Evolutionary conservation across 2,329 filamentous ascomycete species (phyloP).

Genomic region (Alternaria sp.): DNA sequence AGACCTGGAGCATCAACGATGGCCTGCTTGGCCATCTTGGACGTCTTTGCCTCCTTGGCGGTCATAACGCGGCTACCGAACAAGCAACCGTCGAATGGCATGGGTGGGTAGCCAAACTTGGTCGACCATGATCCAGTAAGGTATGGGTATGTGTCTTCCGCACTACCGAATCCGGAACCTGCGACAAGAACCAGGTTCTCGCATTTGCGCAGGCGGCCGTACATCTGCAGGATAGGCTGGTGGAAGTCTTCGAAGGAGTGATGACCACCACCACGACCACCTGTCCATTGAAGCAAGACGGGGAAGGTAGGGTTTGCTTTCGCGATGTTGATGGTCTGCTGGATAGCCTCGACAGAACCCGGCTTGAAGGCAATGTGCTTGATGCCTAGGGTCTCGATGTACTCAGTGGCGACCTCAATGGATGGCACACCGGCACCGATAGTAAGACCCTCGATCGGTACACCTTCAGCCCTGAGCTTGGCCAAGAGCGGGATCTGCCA

Average conservation of each 20-base stretch:
- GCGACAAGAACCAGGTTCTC: conserved; percentile 58
- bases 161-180: conserved; percentile 58
- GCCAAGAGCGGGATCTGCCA: conserved; percentile 63
- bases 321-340: conserved; percentile 58
- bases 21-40: conserved; percentile 54
- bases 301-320: conserved; percentile 57
- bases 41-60: conserved; percentile 57
- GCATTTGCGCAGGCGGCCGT: conserved; percentile 55
- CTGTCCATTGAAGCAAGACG: conserved; percentile 60
- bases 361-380: conserved; percentile 61
- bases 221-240: conserved; percentile 58
- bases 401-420: conserved; percentile 58
- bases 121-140: conserved; percentile 57
- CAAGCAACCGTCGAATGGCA: conserved; percentile 59
- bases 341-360: conserved; percentile 56
- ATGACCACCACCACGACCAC: conserved; percentile 60
- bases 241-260: conserved; percentile 62
- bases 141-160: conserved; percentile 59
- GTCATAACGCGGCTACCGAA: conserved; percentile 60
- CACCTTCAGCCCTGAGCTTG: conserved; percentile 56
- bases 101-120: conserved; percentile 54
- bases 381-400: conserved; percentile 65
- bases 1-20: conserved; percentile 56
- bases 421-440: conserved; percentile 60
- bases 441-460: conserved; percentile 58